A percentile compares a stretch with the other conserved stretches of the same genome.
These are phyloP conservation scores for Taiozyma sp. DNA, from an alignment of 1,139 yeast genomes.

Conservation along the genomic window DNA sequence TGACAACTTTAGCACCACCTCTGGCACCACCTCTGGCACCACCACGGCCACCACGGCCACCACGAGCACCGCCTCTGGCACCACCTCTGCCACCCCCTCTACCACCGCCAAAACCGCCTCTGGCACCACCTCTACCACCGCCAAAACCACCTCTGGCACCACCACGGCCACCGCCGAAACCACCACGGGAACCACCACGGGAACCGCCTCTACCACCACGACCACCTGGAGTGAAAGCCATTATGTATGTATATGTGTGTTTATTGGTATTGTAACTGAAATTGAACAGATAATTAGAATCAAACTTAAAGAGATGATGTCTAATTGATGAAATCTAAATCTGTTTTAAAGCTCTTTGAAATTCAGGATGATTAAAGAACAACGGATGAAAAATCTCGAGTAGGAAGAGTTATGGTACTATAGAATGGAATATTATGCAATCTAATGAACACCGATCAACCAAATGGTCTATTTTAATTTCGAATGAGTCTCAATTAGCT, in stretches of 20 bases:
- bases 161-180: constrained; percentile 43
- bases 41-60: constrained; percentile 73
- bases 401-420: neutral
- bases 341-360: neutral
- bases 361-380: neutral
- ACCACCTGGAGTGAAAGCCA: constrained; percentile 54
- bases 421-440: neutral
- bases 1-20: constrained; percentile 94
- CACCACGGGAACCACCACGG: constrained; percentile 40
- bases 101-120: constrained; percentile 51
- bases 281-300: neutral
- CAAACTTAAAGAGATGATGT: neutral
- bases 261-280: neutral
- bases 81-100: constrained; percentile 48
- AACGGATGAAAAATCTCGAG: neutral
- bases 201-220: constrained; percentile 36
- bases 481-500: neutral
- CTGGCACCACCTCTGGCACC: constrained; percentile 76
- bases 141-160: constrained; percentile 53
- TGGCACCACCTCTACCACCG: constrained; percentile 41
- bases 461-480: neutral
- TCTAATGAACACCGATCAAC: neutral
- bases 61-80: constrained; percentile 66
- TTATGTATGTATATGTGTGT: constrained; percentile 19
- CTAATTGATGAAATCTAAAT: neutral